These are phyloP conservation scores for Mycosphaerelloides madeirae DNA, from an alignment of 2,329 filamentous ascomycete species.

Conservation along the genomic window DNA sequence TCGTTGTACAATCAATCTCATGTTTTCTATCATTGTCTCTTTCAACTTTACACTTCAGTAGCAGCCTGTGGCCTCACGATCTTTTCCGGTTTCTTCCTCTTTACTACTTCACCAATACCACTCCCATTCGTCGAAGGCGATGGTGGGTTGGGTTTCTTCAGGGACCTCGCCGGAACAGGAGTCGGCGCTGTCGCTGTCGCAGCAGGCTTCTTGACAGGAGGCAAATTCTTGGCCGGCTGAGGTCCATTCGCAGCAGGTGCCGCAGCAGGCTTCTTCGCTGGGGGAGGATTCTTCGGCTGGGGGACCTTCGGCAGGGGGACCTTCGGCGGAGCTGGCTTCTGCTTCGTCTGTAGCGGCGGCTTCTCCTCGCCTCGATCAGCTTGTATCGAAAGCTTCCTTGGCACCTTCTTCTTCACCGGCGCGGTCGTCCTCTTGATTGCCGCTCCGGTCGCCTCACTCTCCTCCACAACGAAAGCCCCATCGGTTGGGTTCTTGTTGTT, in stretches of 20 bases:
- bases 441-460: slow-evolving; percentile 17
- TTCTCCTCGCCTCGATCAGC: neutral
- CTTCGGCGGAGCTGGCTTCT: slow-evolving; percentile 32
- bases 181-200: slow-evolving; percentile 1
- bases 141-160: slow-evolving; percentile 6
- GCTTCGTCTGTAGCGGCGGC: neutral
- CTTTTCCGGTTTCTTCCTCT: slow-evolving; percentile 5
- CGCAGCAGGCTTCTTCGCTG: slow-evolving; percentile 3
- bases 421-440: slow-evolving; percentile 17
- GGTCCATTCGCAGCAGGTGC: neutral
- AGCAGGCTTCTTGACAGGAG: slow-evolving; percentile 3
- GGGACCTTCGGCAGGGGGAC: neutral
- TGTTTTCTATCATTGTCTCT: neutral
- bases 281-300: neutral
- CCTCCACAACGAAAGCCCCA: slow-evolving; percentile 40
- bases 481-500: slow-evolving; percentile 41
- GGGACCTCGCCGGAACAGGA: slow-evolving; percentile 2
- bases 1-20: too few species aligned
- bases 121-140: neutral
- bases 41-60: neutral
- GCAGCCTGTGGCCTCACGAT: slow-evolving; percentile 1
- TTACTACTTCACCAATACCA: neutral
- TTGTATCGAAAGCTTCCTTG: slow-evolving; percentile 11
- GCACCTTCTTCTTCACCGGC: slow-evolving; percentile 17
- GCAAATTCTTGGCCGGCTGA: neutral